These are phyloP conservation scores for Paraphoma chrysanthemicola DNA, from an alignment of 2,329 filamentous ascomycete species.

Conservation along the genomic window DNA sequence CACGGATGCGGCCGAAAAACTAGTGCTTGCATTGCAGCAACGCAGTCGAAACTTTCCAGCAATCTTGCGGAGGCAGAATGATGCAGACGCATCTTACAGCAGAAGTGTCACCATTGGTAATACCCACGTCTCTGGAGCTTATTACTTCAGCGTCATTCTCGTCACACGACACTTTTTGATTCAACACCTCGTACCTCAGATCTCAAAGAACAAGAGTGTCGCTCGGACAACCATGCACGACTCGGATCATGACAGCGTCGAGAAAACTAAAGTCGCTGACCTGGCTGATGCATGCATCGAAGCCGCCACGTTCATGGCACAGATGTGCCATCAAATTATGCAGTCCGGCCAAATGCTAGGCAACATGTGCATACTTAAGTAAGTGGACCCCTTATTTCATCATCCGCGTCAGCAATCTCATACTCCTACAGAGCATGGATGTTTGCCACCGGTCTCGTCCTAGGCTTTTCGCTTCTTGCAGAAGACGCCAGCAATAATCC, in stretches of 20 bases:
- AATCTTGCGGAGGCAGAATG: conserved; percentile 28
- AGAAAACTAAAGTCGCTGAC: conserved; percentile 33
- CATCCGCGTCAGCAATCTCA: too few species aligned
- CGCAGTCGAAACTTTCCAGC: conserved; percentile 57
- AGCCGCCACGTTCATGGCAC: conserved; percentile 62
- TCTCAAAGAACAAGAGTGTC: conserved; percentile 21
- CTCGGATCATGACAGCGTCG: conserved; percentile 31
- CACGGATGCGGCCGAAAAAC: conserved; percentile 14
- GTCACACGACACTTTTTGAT: conserved; percentile 65
- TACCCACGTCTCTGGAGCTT: conserved; percentile 63
- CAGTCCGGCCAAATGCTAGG: conserved; percentile 54
- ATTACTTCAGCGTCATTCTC: conserved; percentile 66
- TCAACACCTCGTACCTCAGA: conserved; percentile 51
- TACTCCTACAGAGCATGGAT: conserved; percentile 54
- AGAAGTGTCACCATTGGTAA: conserved; percentile 54
- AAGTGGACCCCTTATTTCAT: conserved; percentile 23
- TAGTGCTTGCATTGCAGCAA: conserved; percentile 36
- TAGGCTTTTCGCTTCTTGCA: conserved; percentile 64
- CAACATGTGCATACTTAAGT: conserved; percentile 69
- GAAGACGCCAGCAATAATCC: conserved; percentile 52
- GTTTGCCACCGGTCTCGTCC: conserved; percentile 64
- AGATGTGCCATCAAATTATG: conserved; percentile 60
- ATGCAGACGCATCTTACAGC: conserved; percentile 21
- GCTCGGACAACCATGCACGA: conserved; percentile 15
- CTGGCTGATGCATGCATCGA: conserved; percentile 63